phyloP scores from a whole-genome alignment of 2,329 filamentous ascomycete genomes.

The Cercospora citrullina region DNA sequence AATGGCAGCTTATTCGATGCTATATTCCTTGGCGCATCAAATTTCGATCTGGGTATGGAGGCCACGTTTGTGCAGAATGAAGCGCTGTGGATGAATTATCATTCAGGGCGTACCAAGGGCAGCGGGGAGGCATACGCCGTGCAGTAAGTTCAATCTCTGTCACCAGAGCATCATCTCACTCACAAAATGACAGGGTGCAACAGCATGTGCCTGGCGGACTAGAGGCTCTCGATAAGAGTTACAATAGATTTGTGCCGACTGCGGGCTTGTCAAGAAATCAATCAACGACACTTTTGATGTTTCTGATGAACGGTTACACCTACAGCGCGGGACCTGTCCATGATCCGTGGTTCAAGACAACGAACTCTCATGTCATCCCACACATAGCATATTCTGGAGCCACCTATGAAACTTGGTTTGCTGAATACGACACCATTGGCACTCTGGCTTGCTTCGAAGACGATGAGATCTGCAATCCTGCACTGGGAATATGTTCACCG shows the following conservation, averaged over 20 bases:
- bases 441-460: slow-evolving; percentile 12
- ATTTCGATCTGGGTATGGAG: slow-evolving; percentile 3
- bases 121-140: slow-evolving; percentile 7
- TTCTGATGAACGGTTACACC: slow-evolving; percentile 9
- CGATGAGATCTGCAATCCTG: slow-evolving; percentile 7
- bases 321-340: slow-evolving; percentile 3
- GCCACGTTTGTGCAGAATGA: slow-evolving; percentile 9
- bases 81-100: slow-evolving; percentile 7
- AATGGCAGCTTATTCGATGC: slow-evolving; percentile 7
- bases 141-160: not conserved
- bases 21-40: slow-evolving; percentile 2
- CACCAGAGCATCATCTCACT: not conserved
- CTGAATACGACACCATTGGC: slow-evolving; percentile 5
- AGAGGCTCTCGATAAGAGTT: not conserved
- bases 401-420: slow-evolving; percentile 5
- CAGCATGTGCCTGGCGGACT: slow-evolving; percentile 1
- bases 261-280: not conserved
- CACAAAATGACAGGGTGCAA: slow-evolving; percentile 2
- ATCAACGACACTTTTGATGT: slow-evolving; percentile 5
- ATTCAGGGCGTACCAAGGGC: slow-evolving; percentile 5
- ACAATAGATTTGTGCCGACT: slow-evolving; percentile 1
- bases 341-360: slow-evolving; percentile 7
- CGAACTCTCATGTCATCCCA: not conserved
- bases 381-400: not conserved
- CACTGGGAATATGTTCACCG: not conserved